Evolutionary conservation across 108 stramenopile genomes (phyloP).

Genomic region (Stephanodiscus minutulus): DNA sequence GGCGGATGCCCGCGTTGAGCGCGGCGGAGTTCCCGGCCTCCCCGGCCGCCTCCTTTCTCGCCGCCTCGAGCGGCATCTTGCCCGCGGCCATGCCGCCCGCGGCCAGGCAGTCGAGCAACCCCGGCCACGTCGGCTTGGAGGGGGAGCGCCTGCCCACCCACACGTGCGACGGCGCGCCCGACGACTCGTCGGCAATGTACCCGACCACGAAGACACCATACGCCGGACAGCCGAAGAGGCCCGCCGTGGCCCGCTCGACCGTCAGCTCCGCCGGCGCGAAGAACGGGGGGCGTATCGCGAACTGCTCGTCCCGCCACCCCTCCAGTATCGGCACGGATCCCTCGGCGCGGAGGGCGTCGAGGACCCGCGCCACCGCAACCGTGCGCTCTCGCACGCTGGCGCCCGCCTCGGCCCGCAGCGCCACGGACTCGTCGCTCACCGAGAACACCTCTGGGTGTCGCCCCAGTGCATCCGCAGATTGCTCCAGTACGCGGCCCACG

Average conservation of each 20-base stretch:
- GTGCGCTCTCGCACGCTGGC: neutral
- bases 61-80: conserved; percentile 4
- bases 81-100: conserved; percentile 28
- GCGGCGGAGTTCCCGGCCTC: conserved; percentile 29
- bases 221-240: conserved; percentile 25
- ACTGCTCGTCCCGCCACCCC: conserved; percentile 37
- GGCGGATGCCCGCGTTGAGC: conserved; percentile 2
- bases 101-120: conserved; percentile 28
- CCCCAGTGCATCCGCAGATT: no score
- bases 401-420: no score
- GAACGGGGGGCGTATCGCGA: conserved; percentile 21
- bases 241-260: conserved; percentile 27
- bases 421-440: no score
- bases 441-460: no score
- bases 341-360: neutral
- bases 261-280: conserved; percentile 1
- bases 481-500: no score
- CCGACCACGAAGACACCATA: conserved; percentile 39
- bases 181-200: conserved; percentile 10
- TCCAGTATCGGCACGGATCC: conserved; percentile 11
- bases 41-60: conserved; percentile 27
- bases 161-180: neutral
- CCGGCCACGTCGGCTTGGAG: conserved; percentile 40
- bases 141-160: conserved; percentile 30
- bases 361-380: neutral